Evolutionary conservation across 345 rosid genomes (phyloP), one percentile per base, ranked within the genome.

Genomic region (Angophora floribunda): DNA sequence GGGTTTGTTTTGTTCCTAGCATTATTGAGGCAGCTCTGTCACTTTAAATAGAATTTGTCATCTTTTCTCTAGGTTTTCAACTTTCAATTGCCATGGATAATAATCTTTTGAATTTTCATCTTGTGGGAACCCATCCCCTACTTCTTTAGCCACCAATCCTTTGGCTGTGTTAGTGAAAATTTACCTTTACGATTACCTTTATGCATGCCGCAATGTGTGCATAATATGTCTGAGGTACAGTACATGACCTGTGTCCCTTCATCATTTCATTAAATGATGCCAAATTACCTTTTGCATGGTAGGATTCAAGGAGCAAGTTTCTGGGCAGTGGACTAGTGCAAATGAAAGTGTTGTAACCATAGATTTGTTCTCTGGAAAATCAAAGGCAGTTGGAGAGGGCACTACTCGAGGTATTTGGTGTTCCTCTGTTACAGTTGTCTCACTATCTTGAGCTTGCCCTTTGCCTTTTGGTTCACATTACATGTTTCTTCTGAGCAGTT

Each of bases 271-370:
- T 53, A 30, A 9, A 14, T 89, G 57, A 57, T 63, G 47, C 85
- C 61, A 9, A 47, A 32, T 63, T 45, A 63, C 86, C 85, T 52
- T 78, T 52, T 63, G 70, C 89, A 85, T 90, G 86, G 22, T 86
- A 97, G 99, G 98, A 63, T 91, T 90, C 45, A 89, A 90, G 88
- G 94, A 90, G 91, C 89, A 90, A 90, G 88, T 93, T 80, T 92
- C 94, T 91, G 98, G 98, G 85, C 90, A 59, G 67, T 96, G 98
- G 99, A 89, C 88, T 90, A 95, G 96, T 87, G 93, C 93, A 85
- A 95, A 96, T 89, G 91, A 82, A 86, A 95, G 96, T 92, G 94
- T 97, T 85, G 41, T 96, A 61, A 87, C 90, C 65, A 85, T 97
- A 85, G 91, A 95, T 87, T 88, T 86, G 86, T 90, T 26, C 79